Evolutionary conservation across 2,329 filamentous ascomycete genomes (phyloP).

Genomic region (Capronia americana): DNA sequence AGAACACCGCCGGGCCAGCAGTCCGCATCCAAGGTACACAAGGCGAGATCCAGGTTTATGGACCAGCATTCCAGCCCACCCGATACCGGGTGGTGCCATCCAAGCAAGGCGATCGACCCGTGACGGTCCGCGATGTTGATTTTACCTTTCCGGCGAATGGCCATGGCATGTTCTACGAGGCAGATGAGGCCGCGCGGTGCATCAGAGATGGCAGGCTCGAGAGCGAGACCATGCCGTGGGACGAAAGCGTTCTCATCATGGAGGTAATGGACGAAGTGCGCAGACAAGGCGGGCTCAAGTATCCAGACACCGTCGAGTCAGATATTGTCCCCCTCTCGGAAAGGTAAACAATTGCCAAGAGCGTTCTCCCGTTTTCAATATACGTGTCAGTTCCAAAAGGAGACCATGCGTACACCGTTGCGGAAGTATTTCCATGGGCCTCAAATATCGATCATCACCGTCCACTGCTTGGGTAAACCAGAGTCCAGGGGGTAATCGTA

Average conservation of each 20-base stretch:
- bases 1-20: constrained; percentile 33
- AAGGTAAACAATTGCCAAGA: neutral
- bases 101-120: constrained; percentile 66
- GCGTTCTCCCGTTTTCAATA: neutral
- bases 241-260: constrained; percentile 85
- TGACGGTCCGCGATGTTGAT: constrained; percentile 60
- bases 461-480: neutral
- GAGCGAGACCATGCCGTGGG: constrained; percentile 77
- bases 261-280: constrained; percentile 75
- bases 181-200: constrained; percentile 77
- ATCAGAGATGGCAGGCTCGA: constrained; percentile 78
- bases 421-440: no score
- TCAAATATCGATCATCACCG: neutral
- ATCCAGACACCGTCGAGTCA: constrained; percentile 51
- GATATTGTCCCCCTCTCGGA: constrained; percentile 1
- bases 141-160: constrained; percentile 66
- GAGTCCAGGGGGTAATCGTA: neutral
- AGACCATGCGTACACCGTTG: no score
- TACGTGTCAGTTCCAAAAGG: no score
- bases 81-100: constrained; percentile 68
- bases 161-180: constrained; percentile 52
- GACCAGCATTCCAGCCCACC: constrained; percentile 40
- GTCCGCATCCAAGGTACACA: constrained; percentile 41
- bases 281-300: constrained; percentile 65
- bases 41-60: constrained; percentile 40